Conservation (phyloP, 2,329 filamentous ascomycete genomes). For the Alternaria ventricosa region DNA sequence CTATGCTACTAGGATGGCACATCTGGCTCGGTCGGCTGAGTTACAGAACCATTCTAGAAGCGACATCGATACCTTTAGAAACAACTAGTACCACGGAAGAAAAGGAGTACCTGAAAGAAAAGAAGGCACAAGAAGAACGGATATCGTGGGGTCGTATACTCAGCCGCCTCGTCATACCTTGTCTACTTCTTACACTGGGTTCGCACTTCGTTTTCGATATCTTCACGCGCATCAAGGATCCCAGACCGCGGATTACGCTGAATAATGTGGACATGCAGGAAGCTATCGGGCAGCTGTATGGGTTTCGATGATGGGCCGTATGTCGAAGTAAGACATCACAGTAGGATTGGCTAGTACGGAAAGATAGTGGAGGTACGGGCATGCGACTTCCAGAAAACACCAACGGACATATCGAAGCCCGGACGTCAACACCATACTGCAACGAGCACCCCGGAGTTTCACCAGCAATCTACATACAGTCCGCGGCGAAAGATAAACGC, state of each 20-base stretch:
- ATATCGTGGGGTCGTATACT: constrained; percentile 19
- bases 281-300: constrained; percentile 9
- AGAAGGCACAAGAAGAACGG: neutral
- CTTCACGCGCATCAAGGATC: neutral
- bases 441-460: neutral
- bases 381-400: neutral
- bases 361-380: neutral
- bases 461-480: neutral
- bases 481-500: neutral
- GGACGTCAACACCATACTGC: neutral
- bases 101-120: neutral
- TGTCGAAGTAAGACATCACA: neutral
- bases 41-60: constrained; percentile 15
- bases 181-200: constrained; percentile 9
- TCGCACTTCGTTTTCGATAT: constrained; percentile 9
- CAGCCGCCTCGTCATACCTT: constrained; percentile 14
- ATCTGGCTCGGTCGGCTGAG: constrained; percentile 17
- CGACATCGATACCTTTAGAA: neutral
- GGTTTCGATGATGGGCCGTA: neutral
- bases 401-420: neutral
- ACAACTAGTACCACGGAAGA: neutral
- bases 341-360: neutral
- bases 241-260: neutral
- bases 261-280: constrained; percentile 13
- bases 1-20: constrained; percentile 24